A percentile compares a stretch with the other conserved stretches of the same genome.
Evolutionary conservation across 257 asterid species (phyloP).

Genomic region (Solanum peruvianum): DNA sequence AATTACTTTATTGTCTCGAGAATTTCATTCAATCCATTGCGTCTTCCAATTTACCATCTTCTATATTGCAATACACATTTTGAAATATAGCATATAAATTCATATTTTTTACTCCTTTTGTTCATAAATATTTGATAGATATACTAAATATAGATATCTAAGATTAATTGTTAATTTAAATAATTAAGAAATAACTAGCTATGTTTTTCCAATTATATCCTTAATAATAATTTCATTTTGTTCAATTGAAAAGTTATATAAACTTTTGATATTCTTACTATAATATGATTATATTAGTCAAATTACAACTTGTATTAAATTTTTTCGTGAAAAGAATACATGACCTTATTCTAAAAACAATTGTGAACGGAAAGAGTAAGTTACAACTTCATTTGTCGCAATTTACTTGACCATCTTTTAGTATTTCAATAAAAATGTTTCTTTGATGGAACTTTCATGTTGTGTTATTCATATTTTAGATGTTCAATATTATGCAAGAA

Average conservation of each 20-base stretch:
- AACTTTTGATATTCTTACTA: too few relatives aligned
- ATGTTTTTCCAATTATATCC: too few relatives aligned
- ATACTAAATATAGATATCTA: too few relatives aligned
- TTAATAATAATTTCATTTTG: too few relatives aligned
- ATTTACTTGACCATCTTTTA: neutral
- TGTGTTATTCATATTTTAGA: neutral
- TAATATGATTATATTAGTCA: too few relatives aligned
- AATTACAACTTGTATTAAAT: too few relatives aligned
- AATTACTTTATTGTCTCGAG: slow-evolving; percentile 16
- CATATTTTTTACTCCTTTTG: too few relatives aligned
- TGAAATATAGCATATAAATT: neutral
- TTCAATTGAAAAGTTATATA: too few relatives aligned
- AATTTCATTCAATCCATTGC: neutral
- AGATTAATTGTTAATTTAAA: too few relatives aligned
- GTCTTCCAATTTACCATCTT: neutral
- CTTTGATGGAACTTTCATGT: neutral
- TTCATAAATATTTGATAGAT: too few relatives aligned
- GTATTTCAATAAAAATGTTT: neutral
- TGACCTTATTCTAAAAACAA: too few relatives aligned
- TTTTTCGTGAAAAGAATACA: too few relatives aligned
- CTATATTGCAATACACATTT: neutral
- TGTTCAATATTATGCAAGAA: neutral
- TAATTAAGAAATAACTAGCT: rapidly evolving
- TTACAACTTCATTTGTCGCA: neutral
- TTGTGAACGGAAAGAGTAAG: neutral